These are phyloP conservation scores for Hypoxylon perforatum DNA, from an alignment of 495 filamentous ascomycete genomes.

Conservation along the genomic window DNA sequence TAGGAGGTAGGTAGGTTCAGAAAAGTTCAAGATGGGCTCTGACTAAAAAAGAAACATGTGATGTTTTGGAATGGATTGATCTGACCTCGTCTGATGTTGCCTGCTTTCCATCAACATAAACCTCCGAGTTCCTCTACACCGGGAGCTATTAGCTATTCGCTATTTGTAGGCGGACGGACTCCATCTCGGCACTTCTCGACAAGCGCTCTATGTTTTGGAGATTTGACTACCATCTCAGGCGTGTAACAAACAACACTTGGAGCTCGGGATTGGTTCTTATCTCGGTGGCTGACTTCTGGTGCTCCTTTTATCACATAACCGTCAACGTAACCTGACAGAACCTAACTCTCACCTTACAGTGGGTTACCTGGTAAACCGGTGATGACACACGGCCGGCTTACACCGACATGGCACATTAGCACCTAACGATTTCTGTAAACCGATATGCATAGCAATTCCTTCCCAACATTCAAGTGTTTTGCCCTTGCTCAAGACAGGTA, in stretches of 20 bases:
- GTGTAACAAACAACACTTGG: not conserved
- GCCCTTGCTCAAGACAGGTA: too few relatives aligned
- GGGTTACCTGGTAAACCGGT: slow-evolving; percentile 34
- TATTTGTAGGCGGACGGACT: not conserved
- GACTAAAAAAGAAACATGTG: slow-evolving; percentile 32
- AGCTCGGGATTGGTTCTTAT: slow-evolving; percentile 3
- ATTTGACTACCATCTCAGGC: not conserved
- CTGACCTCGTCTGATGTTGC: slow-evolving; percentile 26
- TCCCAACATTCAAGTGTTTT: not conserved
- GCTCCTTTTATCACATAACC: slow-evolving; percentile 17
- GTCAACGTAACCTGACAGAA: not conserved
- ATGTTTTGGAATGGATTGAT: slow-evolving; percentile 39
- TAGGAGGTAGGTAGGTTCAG: too few relatives aligned
- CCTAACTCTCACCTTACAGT: slow-evolving; percentile 4
- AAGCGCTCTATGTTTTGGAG: slow-evolving; percentile 7
- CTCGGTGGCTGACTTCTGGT: slow-evolving; percentile 11
- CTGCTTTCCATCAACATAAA: not conserved
- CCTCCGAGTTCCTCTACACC: not conserved
- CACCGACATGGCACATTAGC: slow-evolving; percentile 21
- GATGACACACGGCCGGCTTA: slow-evolving; percentile 27
- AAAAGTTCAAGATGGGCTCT: slow-evolving; percentile 3
- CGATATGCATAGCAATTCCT: slow-evolving; percentile 2
- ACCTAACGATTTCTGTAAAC: not conserved
- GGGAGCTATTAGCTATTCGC: not conserved
- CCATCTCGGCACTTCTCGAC: slow-evolving; percentile 1